Evolutionary conservation across 2,329 filamentous ascomycete genomes (phyloP).

Genomic region (Epichloe hybrida): DNA sequence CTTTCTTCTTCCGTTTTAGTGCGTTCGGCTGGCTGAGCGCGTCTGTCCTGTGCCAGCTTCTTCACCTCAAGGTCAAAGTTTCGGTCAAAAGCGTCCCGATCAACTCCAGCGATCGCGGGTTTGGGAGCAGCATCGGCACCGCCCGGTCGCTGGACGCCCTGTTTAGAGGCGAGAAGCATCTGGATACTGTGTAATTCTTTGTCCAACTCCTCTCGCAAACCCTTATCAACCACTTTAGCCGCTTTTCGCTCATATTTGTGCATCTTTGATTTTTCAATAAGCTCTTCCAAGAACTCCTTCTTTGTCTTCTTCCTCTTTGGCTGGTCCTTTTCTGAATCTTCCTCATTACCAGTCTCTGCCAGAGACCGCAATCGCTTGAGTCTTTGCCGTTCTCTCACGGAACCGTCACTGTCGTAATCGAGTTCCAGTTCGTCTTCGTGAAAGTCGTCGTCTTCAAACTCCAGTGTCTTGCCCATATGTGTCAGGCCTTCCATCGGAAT

Average conservation of each 20-base stretch:
- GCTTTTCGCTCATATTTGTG: constrained; percentile 92
- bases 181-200: constrained; percentile 69
- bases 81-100: constrained; percentile 59
- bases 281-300: constrained; percentile 93
- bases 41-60: constrained; percentile 70
- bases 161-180: constrained; percentile 45
- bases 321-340: constrained; percentile 34
- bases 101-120: constrained; percentile 35
- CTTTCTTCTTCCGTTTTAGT: constrained; percentile 88
- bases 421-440: constrained; percentile 58
- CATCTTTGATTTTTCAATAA: constrained; percentile 93
- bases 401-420: constrained; percentile 44
- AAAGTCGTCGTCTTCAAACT: constrained; percentile 61
- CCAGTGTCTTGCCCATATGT: constrained; percentile 66
- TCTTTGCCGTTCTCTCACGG: constrained; percentile 38
- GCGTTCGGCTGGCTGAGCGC: constrained; percentile 72
- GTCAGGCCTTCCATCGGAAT: constrained; percentile 56
- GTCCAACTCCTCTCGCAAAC: constrained; percentile 71
- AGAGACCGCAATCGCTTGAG: constrained; percentile 42
- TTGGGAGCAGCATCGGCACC: constrained; percentile 11
- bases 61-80: constrained; percentile 79
- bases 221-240: constrained; percentile 84
- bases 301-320: constrained; percentile 88
- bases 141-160: constrained; percentile 25
- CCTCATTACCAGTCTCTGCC: constrained; percentile 30